phyloP scores from a whole-genome alignment of 176 grass and related monocot species.

The Pharus latifolius region DNA sequence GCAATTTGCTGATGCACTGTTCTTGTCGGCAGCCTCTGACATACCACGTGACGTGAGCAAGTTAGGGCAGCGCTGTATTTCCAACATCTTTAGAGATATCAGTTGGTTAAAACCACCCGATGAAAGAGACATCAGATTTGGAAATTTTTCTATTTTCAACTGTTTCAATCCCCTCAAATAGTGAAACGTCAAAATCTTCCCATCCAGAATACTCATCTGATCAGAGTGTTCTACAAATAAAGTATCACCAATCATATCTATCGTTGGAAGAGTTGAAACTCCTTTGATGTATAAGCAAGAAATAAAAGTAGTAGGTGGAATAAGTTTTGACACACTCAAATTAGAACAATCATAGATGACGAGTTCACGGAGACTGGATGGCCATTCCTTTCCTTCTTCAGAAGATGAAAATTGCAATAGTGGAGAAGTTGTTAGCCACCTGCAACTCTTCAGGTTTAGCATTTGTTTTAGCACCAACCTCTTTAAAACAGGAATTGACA shows the following conservation, averaged over 20 bases:
- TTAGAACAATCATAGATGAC: slow-evolving; percentile 1
- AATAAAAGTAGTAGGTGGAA: not conserved
- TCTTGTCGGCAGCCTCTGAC: not conserved
- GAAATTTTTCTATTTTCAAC: not conserved
- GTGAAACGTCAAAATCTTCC: not conserved
- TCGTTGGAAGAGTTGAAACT: not conserved
- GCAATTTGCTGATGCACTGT: not conserved
- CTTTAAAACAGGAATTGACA: slow-evolving; percentile 1
- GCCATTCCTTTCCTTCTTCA: not conserved
- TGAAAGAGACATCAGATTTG: slow-evolving; percentile 1
- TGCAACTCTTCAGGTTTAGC: slow-evolving; percentile 15
- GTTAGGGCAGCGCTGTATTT: not conserved
- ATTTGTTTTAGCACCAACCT: slow-evolving; percentile 18
- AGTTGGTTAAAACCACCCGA: slow-evolving; percentile 17
- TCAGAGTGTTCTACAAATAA: not conserved
- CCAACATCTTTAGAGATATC: slow-evolving; percentile 2
- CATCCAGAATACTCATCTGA: not conserved
- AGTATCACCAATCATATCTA: not conserved
- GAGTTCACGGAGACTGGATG: not conserved
- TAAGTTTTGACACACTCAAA: not conserved
- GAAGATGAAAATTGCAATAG: not conserved
- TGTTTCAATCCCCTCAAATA: not conserved
- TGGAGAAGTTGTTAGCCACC: slow-evolving; percentile 1
- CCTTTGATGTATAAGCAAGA: not conserved
- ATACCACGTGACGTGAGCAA: not conserved